A percentile compares a stretch with the other conserved stretches of the same genome.
phyloP scores from a whole-genome alignment of 2,329 filamentous ascomycete genomes.

The Calonectria hawksworthii region DNA sequence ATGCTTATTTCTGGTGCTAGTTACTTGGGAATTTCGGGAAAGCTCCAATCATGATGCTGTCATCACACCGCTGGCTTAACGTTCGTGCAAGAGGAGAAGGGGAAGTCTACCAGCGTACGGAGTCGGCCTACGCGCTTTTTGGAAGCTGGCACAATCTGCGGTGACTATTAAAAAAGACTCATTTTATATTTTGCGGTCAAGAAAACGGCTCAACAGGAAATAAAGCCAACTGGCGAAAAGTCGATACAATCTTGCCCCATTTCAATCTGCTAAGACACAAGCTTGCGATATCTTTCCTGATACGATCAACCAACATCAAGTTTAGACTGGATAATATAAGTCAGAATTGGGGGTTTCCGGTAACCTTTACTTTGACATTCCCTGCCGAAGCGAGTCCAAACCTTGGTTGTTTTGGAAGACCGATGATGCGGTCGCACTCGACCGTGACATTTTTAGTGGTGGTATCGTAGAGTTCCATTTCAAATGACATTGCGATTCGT shows the following conservation, averaged over 20 bases:
- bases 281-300: background rate
- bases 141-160: too few species aligned
- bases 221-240: too few species aligned
- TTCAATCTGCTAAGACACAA: background rate
- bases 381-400: background rate
- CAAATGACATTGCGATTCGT: background rate
- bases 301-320: background rate
- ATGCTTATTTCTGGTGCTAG: background rate
- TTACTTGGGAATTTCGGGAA: background rate
- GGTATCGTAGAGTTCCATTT: constrained; percentile 4
- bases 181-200: too few species aligned
- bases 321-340: background rate
- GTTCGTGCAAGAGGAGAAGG: background rate
- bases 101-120: background rate
- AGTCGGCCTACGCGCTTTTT: too few species aligned
- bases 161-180: too few species aligned
- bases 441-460: background rate
- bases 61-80: background rate
- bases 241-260: too few species aligned
- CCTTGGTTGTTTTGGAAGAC: background rate
- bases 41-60: background rate
- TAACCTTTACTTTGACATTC: background rate
- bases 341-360: background rate
- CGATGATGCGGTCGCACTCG: background rate
- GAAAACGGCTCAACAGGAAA: too few species aligned